Evolutionary conservation across 2,329 filamentous ascomycete genomes (phyloP), one percentile per base, ranked within the genome.

Genomic region (Didymosphaeria variabile): DNA sequence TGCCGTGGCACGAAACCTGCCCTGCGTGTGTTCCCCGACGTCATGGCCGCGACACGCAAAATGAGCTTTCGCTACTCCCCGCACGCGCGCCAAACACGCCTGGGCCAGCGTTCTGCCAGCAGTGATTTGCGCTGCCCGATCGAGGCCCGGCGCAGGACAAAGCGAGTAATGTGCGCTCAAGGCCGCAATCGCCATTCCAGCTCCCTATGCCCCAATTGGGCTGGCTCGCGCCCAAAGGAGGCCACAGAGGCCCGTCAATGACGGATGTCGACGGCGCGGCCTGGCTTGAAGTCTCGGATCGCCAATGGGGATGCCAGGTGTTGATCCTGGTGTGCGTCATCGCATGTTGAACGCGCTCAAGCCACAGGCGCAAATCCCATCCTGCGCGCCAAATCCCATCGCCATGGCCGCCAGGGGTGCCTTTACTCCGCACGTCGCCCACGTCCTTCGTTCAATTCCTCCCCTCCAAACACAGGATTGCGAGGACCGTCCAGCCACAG

Each of bases 21-120:
- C 19, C 42, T 45, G 42, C 7, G 42, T 19, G 31, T 49, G 42
- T 31, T 10, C 55, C 44, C 17, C 40, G 57, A 59, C 60, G 60
- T 59, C 57, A 59, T 62, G 8, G 45, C 23, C 2, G 53, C 52
- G 47, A 57, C 60, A 59, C 40, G 34, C 38, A 57, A 58, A 55
- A 57, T 52, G 38, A 42, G 42, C 40, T 17, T 9, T 42, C 47
- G 17, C 29, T 19, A 6, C 51, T n/a, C 36, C 51, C 36, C 58
- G 55, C 49, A 54, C 55, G 10, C 40, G 40, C 29, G 40, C n/a
- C 26, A 47, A 29, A 21, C 9, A 10, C 7, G 38, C 15, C 38
- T n/a, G 38, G 38, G 45, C 45, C 23, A 40, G 49, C 49, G 38
- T 31, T 19, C 38, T 17, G 17, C 21, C 40, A 23, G 32, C 55